Base-by-base conservation (phyloP, 495 filamentous ascomycete genomes). In the Pseudomonodictys pantanalensis region DNA sequence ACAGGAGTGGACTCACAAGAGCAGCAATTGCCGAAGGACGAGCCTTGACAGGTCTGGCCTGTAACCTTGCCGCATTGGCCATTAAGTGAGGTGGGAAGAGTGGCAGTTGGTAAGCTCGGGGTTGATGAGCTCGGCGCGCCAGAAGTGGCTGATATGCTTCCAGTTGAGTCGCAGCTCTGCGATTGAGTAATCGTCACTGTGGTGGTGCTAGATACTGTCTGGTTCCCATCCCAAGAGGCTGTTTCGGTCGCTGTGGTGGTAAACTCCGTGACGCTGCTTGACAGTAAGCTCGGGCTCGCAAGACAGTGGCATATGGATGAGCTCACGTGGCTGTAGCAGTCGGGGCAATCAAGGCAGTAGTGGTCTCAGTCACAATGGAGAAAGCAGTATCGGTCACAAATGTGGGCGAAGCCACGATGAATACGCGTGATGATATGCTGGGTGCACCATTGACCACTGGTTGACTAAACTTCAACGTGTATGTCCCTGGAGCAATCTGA, bases 381-480 rank as follows among this genome's bases (percentile, higher is more conserved):
- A 52, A 23, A 1, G 39, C 30, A 9, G 2, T 23, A 25, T 56
- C 35, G 17, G 52, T 63, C n/a, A 57, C 26, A 11, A 22, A 25
- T 12, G 52, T 56, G 3, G 59, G 59, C 1, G 29, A 33, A 6
- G 53, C 59, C 4, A 63, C 43, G n/a, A 52, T 30, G 35, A 63
- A 63, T 10, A 57, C 45, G 6, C 30, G 43, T 1, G 59, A 52
- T 5, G 45, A 20, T 8, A 63, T 63, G 7, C 5, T 28, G 10
- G 59, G 53, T 5, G 38, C 25, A 3, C 52, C 52, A 28, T 30
- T 33, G 20, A 46, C 30, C 20, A 39, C 43, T 2, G 58, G 58
- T 26, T 63, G 53, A 33, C 23, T 28, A 44, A 62, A 62, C 26
- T 45, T 20, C 3, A 62, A 22, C 18, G 58, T 62, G 44, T 62